Evolutionary conservation across 2,329 filamentous ascomycete genomes (phyloP), one percentile per base, ranked within the genome.

Genomic region (Penicillium sp.): DNA sequence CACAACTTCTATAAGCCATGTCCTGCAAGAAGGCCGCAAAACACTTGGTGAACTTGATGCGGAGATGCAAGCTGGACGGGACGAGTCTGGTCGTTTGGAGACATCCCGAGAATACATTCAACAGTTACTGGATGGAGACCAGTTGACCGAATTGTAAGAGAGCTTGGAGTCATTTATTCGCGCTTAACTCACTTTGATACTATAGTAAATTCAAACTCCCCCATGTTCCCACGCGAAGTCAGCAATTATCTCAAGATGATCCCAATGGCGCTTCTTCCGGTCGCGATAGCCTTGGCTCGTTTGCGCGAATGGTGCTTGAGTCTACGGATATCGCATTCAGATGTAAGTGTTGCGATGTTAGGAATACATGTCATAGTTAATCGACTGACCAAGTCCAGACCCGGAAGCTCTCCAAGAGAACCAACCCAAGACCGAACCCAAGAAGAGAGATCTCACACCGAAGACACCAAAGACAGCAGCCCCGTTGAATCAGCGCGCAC

Each of bases 51-150:
- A 79, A 38, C 73, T 96, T 40, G 90, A 93, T 64, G 76, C 77
- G 56, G 88, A 92, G 65, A 83, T 85, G 51, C 72, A 76, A 34
- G 79, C 80, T 40, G 77, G 80, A 36, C 77, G 78, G 27, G 64
- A 66, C 39, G 66, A 70, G 38, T 84, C 87, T 16, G 80, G 81
- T 64, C 80, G 82, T 55, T 74, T 91, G 39, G 84, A 88, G 59
- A 82, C 85, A 59, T 86, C 84, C 10, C 77, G 91, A 38, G 80
- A 86, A 59, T 84, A 92, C 66, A 76, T 96, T 27, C 81, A 88
- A 49, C 82, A 84, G 55, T 79, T 95, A 34, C 70, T 96, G 48
- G 83, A 84, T 63, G 80, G 83, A 1, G 80, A 84, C n/a, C 83
- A 84, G 53, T 75, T 72, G 56, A 72, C 72, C 5, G 67, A 74